phyloP scores from a whole-genome alignment of 2,329 filamentous ascomycete genomes.

The Cercospora sp. region DNA sequence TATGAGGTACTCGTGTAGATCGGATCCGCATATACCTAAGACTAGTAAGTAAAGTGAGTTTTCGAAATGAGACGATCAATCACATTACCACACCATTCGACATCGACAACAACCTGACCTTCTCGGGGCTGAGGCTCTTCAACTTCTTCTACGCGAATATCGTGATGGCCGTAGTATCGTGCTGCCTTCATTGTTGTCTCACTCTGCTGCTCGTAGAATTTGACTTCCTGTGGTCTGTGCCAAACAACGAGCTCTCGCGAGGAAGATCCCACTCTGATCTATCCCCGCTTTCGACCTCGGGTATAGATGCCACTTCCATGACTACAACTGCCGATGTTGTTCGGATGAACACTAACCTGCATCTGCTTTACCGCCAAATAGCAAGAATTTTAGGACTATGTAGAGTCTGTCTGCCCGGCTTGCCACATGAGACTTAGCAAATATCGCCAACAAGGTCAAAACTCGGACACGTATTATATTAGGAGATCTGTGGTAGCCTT shows the following conservation, averaged over 20 bases:
- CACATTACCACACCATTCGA: constrained; percentile 29
- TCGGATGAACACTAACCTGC: background rate
- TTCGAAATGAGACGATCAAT: background rate
- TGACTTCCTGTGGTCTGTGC: background rate
- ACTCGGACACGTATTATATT: background rate
- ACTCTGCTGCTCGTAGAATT: constrained; percentile 13
- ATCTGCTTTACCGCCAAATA: background rate
- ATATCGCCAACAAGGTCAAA: background rate
- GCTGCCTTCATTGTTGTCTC: constrained; percentile 30
- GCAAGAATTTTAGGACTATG: background rate
- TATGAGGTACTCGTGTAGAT: constrained; percentile 26
- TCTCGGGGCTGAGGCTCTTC: constrained; percentile 25
- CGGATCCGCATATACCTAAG: constrained; percentile 31
- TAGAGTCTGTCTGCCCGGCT: background rate
- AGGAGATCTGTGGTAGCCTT: background rate
- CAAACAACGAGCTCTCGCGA: background rate
- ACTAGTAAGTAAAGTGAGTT: background rate
- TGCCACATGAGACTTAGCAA: background rate
- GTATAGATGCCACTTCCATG: background rate
- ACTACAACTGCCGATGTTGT: background rate
- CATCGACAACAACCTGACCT: constrained; percentile 28
- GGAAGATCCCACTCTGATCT: background rate
- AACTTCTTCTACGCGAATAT: constrained; percentile 33
- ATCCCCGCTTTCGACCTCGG: background rate
- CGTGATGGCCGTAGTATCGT: constrained; percentile 29